Evolutionary conservation across 2,329 filamentous ascomycete species (phyloP).

Genomic region (Plenodomus lindquistii): DNA sequence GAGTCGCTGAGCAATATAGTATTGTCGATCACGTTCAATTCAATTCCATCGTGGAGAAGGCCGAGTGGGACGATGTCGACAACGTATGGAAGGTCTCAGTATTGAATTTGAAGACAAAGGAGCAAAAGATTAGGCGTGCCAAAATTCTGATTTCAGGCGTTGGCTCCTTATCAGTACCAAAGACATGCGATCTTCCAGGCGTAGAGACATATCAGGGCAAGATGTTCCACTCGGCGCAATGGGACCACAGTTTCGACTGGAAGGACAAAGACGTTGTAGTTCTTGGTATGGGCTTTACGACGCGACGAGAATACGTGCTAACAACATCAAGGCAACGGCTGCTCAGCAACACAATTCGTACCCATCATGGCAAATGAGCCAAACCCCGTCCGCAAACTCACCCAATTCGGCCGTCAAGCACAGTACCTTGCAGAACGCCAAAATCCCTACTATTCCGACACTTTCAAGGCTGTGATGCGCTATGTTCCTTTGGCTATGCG

Average conservation of each 20-base stretch:
- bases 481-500: constrained; percentile 53
- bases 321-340: constrained; percentile 48
- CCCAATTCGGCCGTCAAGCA: constrained; percentile 56
- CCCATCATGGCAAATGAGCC: constrained; percentile 48
- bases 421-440: constrained; percentile 55
- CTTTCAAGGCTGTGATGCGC: constrained; percentile 51
- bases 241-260: constrained; percentile 58
- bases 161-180: constrained; percentile 34
- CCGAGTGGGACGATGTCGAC: constrained; percentile 50
- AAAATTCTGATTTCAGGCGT: constrained; percentile 36
- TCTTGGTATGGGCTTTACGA: constrained; percentile 17
- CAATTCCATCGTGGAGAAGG: constrained; percentile 49
- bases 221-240: constrained; percentile 38
- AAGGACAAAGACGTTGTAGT: constrained; percentile 40
- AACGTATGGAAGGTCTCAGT: constrained; percentile 46
- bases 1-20: constrained; percentile 33
- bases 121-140: constrained; percentile 20
- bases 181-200: constrained; percentile 49
- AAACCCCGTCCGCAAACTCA: constrained; percentile 45
- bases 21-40: constrained; percentile 51
- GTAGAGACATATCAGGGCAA: constrained; percentile 50
- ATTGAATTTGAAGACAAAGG: constrained; percentile 24
- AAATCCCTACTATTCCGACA: constrained; percentile 47
- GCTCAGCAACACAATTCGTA: constrained; percentile 54
- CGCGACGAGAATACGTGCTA: background rate